These are phyloP conservation scores for Sideroxylon spinosum DNA, from an alignment of 179 eudicot genomes.

Conservation along the genomic window DNA sequence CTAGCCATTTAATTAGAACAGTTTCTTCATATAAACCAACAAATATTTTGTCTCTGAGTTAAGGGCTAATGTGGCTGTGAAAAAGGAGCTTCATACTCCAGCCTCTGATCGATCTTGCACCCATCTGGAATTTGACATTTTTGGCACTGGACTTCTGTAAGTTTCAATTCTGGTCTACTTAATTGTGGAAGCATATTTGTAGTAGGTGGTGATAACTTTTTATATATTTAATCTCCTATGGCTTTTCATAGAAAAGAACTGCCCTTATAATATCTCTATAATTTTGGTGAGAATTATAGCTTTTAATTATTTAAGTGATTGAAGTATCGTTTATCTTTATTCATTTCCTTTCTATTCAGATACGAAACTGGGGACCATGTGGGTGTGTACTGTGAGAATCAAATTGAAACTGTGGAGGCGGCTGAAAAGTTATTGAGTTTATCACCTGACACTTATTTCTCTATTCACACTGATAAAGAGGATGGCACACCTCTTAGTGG, in stretches of 20 bases:
- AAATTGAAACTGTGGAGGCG: slow-evolving; percentile 64
- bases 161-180: slow-evolving; percentile 21
- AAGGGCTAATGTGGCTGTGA: slow-evolving; percentile 79
- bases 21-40: slow-evolving; percentile 3
- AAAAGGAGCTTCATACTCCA: slow-evolving; percentile 78
- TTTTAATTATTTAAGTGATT: not conserved
- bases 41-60: slow-evolving; percentile 14
- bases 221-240: not conserved
- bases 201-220: not conserved
- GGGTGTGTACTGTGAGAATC: slow-evolving; percentile 87
- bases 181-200: not conserved
- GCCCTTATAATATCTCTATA: not conserved
- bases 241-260: not conserved
- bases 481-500: slow-evolving; percentile 75
- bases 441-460: slow-evolving; percentile 67
- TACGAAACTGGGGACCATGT: slow-evolving; percentile 97
- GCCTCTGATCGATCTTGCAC: slow-evolving; percentile 96
- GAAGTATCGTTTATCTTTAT: not conserved
- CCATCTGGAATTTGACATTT: slow-evolving; percentile 84
- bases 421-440: slow-evolving; percentile 65
- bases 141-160: slow-evolving; percentile 75
- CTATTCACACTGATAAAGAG: slow-evolving; percentile 74
- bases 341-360: slow-evolving; percentile 29
- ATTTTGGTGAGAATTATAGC: too few relatives aligned
- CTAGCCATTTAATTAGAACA: not conserved